phyloP scores from a whole-genome alignment of 345 rosid species.

The Rhizophora mangle region DNA sequence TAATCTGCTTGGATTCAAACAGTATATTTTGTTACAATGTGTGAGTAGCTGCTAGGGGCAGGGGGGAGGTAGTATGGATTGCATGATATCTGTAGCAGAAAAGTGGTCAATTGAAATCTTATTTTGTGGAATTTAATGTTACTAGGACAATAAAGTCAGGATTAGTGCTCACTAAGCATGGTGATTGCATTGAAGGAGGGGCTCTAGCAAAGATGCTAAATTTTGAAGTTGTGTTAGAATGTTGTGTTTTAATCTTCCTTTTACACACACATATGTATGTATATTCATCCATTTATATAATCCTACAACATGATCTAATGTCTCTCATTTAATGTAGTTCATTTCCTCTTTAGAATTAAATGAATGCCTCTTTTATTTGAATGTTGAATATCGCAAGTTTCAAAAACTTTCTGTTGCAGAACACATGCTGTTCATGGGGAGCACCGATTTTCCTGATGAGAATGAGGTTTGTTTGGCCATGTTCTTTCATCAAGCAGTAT shows the following conservation, averaged over 20 bases:
- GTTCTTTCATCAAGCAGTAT: neutral
- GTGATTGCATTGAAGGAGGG: neutral
- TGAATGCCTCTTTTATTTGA: too few species aligned
- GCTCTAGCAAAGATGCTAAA: too few species aligned
- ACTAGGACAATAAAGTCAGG: neutral
- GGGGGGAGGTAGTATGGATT: too few species aligned
- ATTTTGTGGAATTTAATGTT: neutral
- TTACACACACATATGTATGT: too few species aligned
- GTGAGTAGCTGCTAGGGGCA: neutral
- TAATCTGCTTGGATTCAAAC: neutral
- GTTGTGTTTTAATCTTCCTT: too few species aligned
- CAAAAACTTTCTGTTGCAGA: constrained; percentile 40
- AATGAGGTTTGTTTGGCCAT: constrained; percentile 68
- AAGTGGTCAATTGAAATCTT: neutral
- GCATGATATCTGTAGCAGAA: neutral
- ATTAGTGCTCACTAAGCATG: neutral
- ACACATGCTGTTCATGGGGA: constrained; percentile 99
- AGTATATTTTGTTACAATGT: neutral
- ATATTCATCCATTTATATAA: too few species aligned
- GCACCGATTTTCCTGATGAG: constrained; percentile 86
- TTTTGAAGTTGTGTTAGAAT: too few species aligned
- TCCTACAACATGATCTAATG: too few species aligned
- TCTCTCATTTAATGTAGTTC: too few species aligned
- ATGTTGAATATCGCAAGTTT: neutral
- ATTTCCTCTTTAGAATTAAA: too few species aligned